Percentiles rank a stretch among this genome's conserved stretches.
phyloP scores from a whole-genome alignment of 2,329 filamentous ascomycete genomes.

The Cladosporium sp. region DNA sequence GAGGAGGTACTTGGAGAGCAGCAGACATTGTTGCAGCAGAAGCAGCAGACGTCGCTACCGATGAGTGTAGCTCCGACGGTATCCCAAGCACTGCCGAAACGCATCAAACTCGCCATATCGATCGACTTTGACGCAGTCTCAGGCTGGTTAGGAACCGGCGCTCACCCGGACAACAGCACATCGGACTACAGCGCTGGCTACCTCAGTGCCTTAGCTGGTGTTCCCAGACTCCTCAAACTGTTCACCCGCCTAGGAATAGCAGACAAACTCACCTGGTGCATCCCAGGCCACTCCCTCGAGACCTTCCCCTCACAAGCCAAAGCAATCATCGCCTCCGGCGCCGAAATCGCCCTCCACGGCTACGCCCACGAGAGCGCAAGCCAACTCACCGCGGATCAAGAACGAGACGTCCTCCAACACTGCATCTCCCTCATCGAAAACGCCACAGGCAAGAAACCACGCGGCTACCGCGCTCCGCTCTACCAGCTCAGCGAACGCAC shows the following conservation, averaged over 20 bases:
- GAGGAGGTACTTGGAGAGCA: conserved; percentile 40
- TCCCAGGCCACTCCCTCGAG: conserved; percentile 62
- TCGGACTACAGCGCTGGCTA: conserved; percentile 59
- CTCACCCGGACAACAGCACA: conserved; percentile 55
- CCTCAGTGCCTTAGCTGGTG: conserved; percentile 60
- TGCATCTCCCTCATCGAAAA: conserved; percentile 50
- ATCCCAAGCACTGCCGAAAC: conserved; percentile 23
- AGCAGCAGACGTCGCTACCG: neutral
- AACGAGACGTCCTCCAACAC: conserved; percentile 52
- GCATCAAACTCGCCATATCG: conserved; percentile 45
- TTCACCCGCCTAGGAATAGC: conserved; percentile 55
- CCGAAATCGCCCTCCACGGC: conserved; percentile 56
- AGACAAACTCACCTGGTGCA: conserved; percentile 61
- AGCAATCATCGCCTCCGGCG: conserved; percentile 55
- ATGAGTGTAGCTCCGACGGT: conserved; percentile 21
- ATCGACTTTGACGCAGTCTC: conserved; percentile 62
- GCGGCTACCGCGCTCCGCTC: conserved; percentile 55
- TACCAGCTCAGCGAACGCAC: conserved; percentile 55
- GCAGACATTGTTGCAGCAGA: neutral
- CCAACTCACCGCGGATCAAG: conserved; percentile 52
- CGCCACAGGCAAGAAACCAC: conserved; percentile 49
- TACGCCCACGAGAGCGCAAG: conserved; percentile 52
- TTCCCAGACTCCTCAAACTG: conserved; percentile 56
- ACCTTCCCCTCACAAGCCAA: conserved; percentile 57
- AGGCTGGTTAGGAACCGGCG: conserved; percentile 61